Evolutionary conservation across 2,329 filamentous ascomycete genomes (phyloP).

Genomic region (Trichoderma sp.): DNA sequence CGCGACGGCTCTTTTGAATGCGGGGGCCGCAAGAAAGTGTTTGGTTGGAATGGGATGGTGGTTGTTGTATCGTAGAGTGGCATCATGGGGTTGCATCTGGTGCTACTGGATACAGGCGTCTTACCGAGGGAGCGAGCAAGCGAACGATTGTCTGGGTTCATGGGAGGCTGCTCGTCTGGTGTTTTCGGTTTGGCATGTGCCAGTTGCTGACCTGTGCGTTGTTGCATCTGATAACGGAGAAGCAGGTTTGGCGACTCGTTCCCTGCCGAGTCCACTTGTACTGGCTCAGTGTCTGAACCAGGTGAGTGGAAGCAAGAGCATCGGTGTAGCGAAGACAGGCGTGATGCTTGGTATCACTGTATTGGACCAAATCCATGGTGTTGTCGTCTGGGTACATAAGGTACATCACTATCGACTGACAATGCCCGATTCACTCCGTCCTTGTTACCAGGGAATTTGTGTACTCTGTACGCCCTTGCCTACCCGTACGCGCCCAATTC

Average conservation of each 20-base stretch:
- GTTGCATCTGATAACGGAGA: too few species aligned
- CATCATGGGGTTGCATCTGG: background rate
- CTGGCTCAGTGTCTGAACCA: too few species aligned
- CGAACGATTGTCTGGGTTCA: background rate
- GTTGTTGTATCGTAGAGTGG: constrained; percentile 7
- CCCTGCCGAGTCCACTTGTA: too few species aligned
- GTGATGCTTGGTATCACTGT: background rate
- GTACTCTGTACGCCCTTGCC: too few species aligned
- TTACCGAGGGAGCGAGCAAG: constrained; percentile 1
- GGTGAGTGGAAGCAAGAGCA: background rate
- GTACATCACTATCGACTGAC: background rate
- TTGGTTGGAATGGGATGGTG: too few species aligned
- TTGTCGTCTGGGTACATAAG: background rate
- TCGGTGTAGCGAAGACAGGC: too few species aligned
- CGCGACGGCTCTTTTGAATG: background rate
- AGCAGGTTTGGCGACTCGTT: too few species aligned
- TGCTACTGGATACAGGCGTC: too few species aligned
- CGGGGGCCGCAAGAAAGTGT: background rate
- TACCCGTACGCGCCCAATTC: too few species aligned
- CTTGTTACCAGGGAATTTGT: too few species aligned
- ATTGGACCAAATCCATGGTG: background rate
- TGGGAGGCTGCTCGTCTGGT: background rate
- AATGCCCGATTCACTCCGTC: background rate
- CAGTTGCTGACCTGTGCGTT: background rate
- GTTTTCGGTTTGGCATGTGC: constrained; percentile 9